Conservation (phyloP, 2,329 filamentous ascomycete genomes). For the Rhinocladiella similis region DNA sequence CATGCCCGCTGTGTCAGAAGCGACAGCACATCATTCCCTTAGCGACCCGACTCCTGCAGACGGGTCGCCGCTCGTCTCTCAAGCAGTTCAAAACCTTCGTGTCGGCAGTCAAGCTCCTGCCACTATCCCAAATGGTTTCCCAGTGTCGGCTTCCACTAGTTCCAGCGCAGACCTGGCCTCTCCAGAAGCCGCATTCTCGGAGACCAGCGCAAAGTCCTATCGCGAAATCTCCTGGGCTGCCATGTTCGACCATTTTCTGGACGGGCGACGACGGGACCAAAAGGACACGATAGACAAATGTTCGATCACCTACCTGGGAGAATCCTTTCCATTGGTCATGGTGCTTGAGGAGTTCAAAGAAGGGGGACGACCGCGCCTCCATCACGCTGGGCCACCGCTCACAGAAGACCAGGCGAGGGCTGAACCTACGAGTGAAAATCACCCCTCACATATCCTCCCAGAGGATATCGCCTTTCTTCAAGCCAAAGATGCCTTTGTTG, state of each 20-base stretch:
- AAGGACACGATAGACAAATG: constrained; percentile 11
- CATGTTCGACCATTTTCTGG: constrained; percentile 12
- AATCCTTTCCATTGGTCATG: constrained; percentile 12
- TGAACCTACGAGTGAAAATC: constrained; percentile 9
- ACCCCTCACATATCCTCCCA: constrained; percentile 8
- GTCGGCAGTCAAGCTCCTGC: neutral
- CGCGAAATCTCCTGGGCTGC: constrained; percentile 9
- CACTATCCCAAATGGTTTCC: neutral
- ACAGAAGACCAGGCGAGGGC: constrained; percentile 4
- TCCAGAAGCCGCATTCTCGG: constrained; percentile 4
- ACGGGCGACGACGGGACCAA: constrained; percentile 6
- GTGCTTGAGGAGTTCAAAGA: constrained; percentile 11
- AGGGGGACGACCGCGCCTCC: constrained; percentile 8
- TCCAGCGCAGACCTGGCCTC: constrained; percentile 5
- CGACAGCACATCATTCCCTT: constrained; percentile 1
- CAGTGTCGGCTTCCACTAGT: neutral
- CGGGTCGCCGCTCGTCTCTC: neutral
- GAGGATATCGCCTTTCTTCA: constrained; percentile 9
- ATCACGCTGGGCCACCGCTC: constrained; percentile 11
- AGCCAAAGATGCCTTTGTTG: constrained; percentile 9
- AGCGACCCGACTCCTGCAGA: neutral
- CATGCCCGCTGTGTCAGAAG: constrained; percentile 1
- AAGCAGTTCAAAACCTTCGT: neutral
- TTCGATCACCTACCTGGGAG: constrained; percentile 10
- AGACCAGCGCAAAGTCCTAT: constrained; percentile 9